Evolutionary conservation across 2,329 filamentous ascomycete species (phyloP).

Genomic region (Penicillium fuscoglaucum): DNA sequence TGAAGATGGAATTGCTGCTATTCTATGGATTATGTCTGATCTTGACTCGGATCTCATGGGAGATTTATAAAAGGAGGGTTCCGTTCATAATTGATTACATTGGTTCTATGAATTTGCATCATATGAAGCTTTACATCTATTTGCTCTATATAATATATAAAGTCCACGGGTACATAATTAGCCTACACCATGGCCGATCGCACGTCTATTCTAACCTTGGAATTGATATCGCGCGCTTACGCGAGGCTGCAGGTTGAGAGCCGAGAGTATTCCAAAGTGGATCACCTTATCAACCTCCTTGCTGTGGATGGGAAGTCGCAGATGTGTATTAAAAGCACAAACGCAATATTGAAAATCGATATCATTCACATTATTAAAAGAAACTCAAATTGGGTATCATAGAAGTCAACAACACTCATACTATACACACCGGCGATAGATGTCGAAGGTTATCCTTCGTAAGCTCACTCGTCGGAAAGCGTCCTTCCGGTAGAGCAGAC

Average conservation of each 20-base stretch:
- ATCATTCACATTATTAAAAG: neutral
- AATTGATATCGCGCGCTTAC: neutral
- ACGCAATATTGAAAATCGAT: neutral
- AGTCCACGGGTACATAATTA: neutral
- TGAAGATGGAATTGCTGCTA: neutral
- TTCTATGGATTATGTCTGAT: neutral
- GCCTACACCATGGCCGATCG: neutral
- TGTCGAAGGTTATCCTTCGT: constrained; percentile 6
- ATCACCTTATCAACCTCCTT: neutral
- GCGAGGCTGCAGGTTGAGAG: neutral
- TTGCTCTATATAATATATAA: neutral
- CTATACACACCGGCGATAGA: constrained; percentile 16
- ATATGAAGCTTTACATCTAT: no score
- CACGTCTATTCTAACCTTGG: neutral
- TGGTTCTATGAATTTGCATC: neutral
- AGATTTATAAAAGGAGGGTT: neutral
- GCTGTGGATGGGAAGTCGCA: neutral
- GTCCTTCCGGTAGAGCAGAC: constrained; percentile 4
- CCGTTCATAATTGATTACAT: neutral
- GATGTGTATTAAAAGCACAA: neutral
- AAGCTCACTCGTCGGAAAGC: neutral
- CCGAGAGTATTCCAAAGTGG: neutral
- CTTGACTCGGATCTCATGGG: neutral
- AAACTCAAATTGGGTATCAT: constrained; percentile 22
- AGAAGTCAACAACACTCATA: constrained; percentile 7